Evolutionary conservation across 805 yeast species (phyloP).

Genomic region (Wickerhamiella parazyma): DNA sequence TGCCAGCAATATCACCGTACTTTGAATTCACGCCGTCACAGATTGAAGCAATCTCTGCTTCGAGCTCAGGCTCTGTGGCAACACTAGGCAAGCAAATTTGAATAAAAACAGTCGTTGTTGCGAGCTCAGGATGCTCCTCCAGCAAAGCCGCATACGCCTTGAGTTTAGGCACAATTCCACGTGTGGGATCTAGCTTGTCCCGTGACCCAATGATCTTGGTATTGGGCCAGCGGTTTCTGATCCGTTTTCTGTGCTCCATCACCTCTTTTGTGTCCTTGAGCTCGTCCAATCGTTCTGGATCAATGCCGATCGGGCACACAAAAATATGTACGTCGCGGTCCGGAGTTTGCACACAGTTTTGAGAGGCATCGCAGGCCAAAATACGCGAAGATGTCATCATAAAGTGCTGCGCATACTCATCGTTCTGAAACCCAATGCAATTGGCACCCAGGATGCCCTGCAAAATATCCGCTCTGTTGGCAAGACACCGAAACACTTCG

Average conservation of each 20-base stretch:
- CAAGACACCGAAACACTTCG: constrained; percentile 88
- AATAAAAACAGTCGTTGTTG: constrained; percentile 58
- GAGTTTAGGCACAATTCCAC: constrained; percentile 81
- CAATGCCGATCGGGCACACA: constrained; percentile 30
- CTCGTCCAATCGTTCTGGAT: constrained; percentile 32
- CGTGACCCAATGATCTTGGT: constrained; percentile 68
- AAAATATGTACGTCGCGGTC: constrained; percentile 27
- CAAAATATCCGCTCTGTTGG: constrained; percentile 65
- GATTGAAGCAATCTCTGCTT: constrained; percentile 57
- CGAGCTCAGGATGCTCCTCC: constrained; percentile 53
- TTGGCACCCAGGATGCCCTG: constrained; percentile 84
- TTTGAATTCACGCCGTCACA: constrained; percentile 72
- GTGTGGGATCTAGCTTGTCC: constrained; percentile 73
- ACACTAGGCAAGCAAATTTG: constrained; percentile 62
- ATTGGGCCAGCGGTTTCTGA: constrained; percentile 64
- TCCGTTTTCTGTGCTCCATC: constrained; percentile 34
- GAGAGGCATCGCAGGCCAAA: constrained; percentile 69
- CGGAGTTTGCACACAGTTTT: constrained; percentile 69
- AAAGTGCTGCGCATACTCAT: constrained; percentile 88
- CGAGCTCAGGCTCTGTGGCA: constrained; percentile 46
- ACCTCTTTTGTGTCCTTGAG: constrained; percentile 40
- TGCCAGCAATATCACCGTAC: constrained; percentile 53
- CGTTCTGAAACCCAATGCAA: constrained; percentile 76
- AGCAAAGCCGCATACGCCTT: constrained; percentile 76
- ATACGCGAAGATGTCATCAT: constrained; percentile 78